Base-by-base conservation (phyloP, 2,329 filamentous ascomycete genomes). In the Tolypocladium amazonense region DNA sequence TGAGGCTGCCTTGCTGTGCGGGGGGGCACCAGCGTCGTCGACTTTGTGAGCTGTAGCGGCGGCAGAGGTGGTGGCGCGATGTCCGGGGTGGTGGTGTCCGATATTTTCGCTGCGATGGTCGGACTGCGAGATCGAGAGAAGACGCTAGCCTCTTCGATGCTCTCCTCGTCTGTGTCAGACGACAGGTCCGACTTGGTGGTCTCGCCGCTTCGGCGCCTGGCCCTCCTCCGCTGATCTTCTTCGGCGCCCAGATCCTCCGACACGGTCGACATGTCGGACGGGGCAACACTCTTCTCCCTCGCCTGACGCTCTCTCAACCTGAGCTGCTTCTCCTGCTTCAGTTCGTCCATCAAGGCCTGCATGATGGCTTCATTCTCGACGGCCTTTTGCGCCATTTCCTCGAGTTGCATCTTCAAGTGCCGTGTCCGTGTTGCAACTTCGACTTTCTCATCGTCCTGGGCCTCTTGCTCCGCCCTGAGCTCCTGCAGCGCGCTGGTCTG, bases 51-150 rank as follows among this genome's bases (percentile, higher is more conserved):
- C 11, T 60, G 57, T 4, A 61, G 58, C 3, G 69, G 59, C 38
- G 60, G 52, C 43, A 56, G 14, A 2, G 59, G 33, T 14, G 33
- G n/a, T n/a, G 58, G 25, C 23, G 30, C 52, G 7, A 62, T 63
- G 18, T 66, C 64, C 5, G 61, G 38, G 27, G 66, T 60, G 58
- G 67, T 68, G 33, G 65, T 61, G n/a, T 75, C 73, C 15, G 69
- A 71, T 12, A 72, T 66, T 56, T 65, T 73, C 14, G 76, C 75
- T 50, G 77, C 73, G 30, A 77, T 71, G 1, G 82, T 81, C 2
- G 84, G 84, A 65, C 82, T 86, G 30, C 83, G 76, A 43, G 81
- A 81, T 47, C 83, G 75, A 18, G 83, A 86, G 66, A 88, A 88
- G 45, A 88, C 76, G 66, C 82, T 86, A 39, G 78, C 79, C 25